Evolutionary conservation across 345 rosid genomes (phyloP).

Genomic region (Hypericum perforatum): DNA sequence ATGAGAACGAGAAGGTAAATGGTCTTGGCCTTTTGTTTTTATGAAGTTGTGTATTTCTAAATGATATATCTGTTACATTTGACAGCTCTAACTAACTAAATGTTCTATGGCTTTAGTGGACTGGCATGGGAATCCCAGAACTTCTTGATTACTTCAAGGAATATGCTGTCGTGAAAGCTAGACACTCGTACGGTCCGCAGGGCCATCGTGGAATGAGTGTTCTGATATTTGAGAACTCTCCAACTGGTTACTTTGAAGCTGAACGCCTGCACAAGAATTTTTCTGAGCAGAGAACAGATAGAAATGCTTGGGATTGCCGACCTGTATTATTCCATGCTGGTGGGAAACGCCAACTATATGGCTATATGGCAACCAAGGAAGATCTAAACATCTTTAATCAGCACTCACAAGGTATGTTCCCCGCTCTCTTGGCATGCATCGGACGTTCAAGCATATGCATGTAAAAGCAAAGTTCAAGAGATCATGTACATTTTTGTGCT

Average conservation of each 20-base stretch:
- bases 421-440: background rate
- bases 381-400: conserved; percentile 12
- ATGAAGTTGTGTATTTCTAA: background rate
- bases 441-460: too few relatives aligned
- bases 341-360: conserved; percentile 17
- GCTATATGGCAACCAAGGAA: conserved; percentile 12
- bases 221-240: conserved; percentile 9
- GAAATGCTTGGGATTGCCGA: conserved; percentile 5
- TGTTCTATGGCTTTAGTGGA: conserved; percentile 12
- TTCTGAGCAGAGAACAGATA: conserved; percentile 12
- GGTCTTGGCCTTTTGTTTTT: too few relatives aligned
- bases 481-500: background rate
- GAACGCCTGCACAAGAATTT: conserved; percentile 11
- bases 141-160: conserved; percentile 13
- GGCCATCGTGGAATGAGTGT: conserved; percentile 19
- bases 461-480: too few relatives aligned
- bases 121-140: conserved; percentile 17
- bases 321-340: conserved; percentile 1
- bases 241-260: conserved; percentile 17
- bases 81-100: background rate
- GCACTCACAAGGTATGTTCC: conserved; percentile 14
- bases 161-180: conserved; percentile 15
- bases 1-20: conserved; percentile 15
- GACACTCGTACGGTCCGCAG: conserved; percentile 18
- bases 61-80: background rate